A percentile compares a stretch with the other conserved stretches of the same genome.
These are phyloP conservation scores for Bodo saltans DNA, from an alignment of 78 protist species.

Conservation along the genomic window DNA sequence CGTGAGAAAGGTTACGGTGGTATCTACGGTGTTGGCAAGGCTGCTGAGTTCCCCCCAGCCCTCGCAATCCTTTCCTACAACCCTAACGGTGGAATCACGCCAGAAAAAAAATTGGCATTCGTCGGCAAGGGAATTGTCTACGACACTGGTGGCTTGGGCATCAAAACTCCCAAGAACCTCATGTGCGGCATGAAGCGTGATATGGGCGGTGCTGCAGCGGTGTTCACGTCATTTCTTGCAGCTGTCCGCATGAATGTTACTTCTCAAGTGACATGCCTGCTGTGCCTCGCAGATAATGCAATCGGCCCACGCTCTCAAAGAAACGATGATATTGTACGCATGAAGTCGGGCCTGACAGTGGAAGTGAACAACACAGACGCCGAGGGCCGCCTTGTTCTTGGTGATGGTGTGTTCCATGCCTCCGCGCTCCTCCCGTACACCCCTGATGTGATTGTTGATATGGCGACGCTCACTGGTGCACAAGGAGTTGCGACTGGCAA, in stretches of 20 bases:
- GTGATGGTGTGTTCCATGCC: conserved; percentile 76
- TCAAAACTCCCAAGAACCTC: conserved; percentile 62
- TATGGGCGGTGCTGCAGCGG: conserved; percentile 81
- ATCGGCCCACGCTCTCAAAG: conserved; percentile 53
- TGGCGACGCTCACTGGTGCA: conserved; percentile 88
- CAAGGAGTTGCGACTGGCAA: conserved; percentile 6
- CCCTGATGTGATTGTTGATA: conserved; percentile 57
- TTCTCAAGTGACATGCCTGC: neutral
- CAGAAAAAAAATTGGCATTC: neutral
- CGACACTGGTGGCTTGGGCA: conserved; percentile 68
- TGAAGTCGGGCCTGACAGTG: conserved; percentile 54
- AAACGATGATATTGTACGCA: conserved; percentile 63
- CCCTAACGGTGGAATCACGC: conserved; percentile 10
- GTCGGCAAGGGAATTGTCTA: conserved; percentile 83
- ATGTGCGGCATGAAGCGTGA: conserved; percentile 80
- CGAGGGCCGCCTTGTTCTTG: conserved; percentile 78
- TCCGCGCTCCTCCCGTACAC: neutral
- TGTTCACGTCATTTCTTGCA: conserved; percentile 46
- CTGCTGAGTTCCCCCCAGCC: conserved; percentile 33
- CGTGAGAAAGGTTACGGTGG: conserved; percentile 28
- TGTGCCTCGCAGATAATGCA: conserved; percentile 64
- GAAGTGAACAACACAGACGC: conserved; percentile 90
- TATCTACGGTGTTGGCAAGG: conserved; percentile 39
- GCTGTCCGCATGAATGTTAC: neutral
- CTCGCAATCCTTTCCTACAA: conserved; percentile 26